Evolutionary conservation across 345 rosid species (phyloP).

Genomic region (Citrus sp.): DNA sequence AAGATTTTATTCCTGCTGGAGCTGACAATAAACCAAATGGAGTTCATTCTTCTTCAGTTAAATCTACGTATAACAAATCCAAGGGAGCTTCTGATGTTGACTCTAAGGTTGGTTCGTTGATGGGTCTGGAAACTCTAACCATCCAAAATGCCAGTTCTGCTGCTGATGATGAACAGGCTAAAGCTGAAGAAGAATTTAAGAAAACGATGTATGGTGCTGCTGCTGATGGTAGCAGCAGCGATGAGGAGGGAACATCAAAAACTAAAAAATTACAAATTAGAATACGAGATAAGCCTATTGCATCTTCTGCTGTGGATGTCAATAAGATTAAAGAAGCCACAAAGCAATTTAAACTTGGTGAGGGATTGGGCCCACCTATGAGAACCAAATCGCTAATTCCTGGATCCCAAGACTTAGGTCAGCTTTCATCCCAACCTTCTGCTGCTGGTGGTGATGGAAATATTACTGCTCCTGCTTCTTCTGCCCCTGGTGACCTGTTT

Average conservation of each 20-base stretch:
- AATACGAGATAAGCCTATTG: slow-evolving; percentile 77
- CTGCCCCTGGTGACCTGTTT: slow-evolving; percentile 67
- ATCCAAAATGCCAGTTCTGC: slow-evolving; percentile 36
- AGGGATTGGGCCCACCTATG: slow-evolving; percentile 68
- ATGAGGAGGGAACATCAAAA: slow-evolving; percentile 77
- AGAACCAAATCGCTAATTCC: slow-evolving; percentile 64
- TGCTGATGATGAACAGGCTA: slow-evolving; percentile 81
- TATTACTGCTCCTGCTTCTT: slow-evolving; percentile 37
- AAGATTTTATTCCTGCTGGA: slow-evolving; percentile 48
- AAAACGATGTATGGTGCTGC: slow-evolving; percentile 78
- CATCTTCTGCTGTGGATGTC: slow-evolving; percentile 78
- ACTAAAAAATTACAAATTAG: slow-evolving; percentile 75
- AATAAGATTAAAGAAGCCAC: slow-evolving; percentile 96
- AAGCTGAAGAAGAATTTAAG: slow-evolving; percentile 98
- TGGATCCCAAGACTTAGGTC: slow-evolving; percentile 65
- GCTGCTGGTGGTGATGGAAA: slow-evolving; percentile 26
- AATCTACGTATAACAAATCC: slow-evolving; percentile 42
- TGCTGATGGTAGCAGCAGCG: slow-evolving; percentile 92
- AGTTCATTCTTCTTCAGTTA: slow-evolving; percentile 34
- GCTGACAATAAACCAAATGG: slow-evolving; percentile 49
- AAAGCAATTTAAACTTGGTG: slow-evolving; percentile 78
- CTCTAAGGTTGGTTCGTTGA: slow-evolving; percentile 49
- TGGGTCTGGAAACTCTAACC: slow-evolving; percentile 80
- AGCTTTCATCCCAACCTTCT: slow-evolving; percentile 47
- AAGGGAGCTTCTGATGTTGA: slow-evolving; percentile 46